These are phyloP conservation scores for Parastagonospora nodorum DNA, from an alignment of 2,329 filamentous ascomycete species.

Conservation along the genomic window DNA sequence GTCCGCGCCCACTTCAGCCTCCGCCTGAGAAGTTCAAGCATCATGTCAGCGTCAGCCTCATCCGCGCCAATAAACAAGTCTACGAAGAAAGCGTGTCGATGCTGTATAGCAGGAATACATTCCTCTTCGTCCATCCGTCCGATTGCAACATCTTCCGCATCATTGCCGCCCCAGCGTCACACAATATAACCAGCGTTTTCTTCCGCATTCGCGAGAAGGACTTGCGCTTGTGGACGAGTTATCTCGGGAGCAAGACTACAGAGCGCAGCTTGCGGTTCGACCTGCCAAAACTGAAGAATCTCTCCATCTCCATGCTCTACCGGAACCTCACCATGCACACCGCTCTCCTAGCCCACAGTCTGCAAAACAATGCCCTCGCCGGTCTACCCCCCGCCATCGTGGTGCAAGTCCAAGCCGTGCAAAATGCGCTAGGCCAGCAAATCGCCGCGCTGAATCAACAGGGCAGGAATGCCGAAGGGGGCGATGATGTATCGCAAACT, in stretches of 20 bases:
- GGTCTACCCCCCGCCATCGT: constrained; percentile 18
- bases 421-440: constrained; percentile 33
- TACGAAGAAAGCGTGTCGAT: constrained; percentile 40
- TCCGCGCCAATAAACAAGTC: constrained; percentile 35
- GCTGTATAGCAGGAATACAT: constrained; percentile 44
- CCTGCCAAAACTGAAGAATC: constrained; percentile 41
- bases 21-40: constrained; percentile 16
- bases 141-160: constrained; percentile 49
- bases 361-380: constrained; percentile 7
- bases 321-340: constrained; percentile 24
- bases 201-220: constrained; percentile 46
- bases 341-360: constrained; percentile 7
- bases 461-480: constrained; percentile 15
- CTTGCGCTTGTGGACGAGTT: constrained; percentile 43
- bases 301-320: constrained; percentile 44
- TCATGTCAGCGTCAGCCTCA: constrained; percentile 31
- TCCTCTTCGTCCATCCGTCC: constrained; percentile 46
- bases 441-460: constrained; percentile 33
- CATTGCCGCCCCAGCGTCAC: constrained; percentile 33
- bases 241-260: constrained; percentile 37
- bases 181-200: constrained; percentile 36
- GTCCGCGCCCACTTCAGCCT: constrained; percentile 21
- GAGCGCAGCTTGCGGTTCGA: constrained; percentile 40
- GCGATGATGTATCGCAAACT: background rate
- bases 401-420: constrained; percentile 30